Base-by-base conservation (phyloP, 805 yeast species). In the Wickerhamiella siamensis region DNA sequence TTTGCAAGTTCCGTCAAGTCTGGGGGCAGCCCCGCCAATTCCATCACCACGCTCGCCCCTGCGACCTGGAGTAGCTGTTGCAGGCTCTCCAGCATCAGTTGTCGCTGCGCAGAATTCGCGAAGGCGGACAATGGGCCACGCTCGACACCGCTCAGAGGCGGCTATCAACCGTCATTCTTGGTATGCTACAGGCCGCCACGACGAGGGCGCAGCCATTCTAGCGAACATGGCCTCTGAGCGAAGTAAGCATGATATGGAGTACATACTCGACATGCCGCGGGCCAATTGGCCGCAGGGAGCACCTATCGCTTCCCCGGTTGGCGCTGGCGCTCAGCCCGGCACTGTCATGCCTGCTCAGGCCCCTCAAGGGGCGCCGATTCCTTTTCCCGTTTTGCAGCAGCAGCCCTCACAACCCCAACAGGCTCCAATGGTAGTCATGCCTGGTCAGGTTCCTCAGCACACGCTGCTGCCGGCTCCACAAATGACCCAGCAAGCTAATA, bases 131-230 rank as follows among this genome's bases (percentile, higher is more conserved):
- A 3, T 27, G 18, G 42, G 34, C 16, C 47, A 44, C 31, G 18
- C 38, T 8, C 36, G 47, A 6, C 44, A 44, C 35, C 44, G 47
- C 17, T 44, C 47, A 14, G 47, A 44, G 31, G 38, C 38, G n/a
- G 21, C 38, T 24, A 17, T 24, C 15, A 4, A n/a, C 14, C 31
- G 31, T 6, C 31, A 22, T 22, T 22, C 38, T n/a, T 36, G 31
- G 31, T 24, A 45, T 4, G 45, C 36, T 16, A 36, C 37, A 8
- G 33, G 45, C 33, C 46, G 49, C 10, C 43, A 36, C 24, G 51
- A 50, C 18, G 56, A 52, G 36, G 53, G 52, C 18, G 53, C 46
- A 3, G 48, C 53, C 3, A 51, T 51, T 16, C 45, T 52, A n/a
- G 54, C 54, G 6, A 43, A 43, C 9, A 38, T 52, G 42, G 56